These are phyloP conservation scores for Cadophora gregata DNA, from an alignment of 2,329 filamentous ascomycete genomes.

Conservation along the genomic window DNA sequence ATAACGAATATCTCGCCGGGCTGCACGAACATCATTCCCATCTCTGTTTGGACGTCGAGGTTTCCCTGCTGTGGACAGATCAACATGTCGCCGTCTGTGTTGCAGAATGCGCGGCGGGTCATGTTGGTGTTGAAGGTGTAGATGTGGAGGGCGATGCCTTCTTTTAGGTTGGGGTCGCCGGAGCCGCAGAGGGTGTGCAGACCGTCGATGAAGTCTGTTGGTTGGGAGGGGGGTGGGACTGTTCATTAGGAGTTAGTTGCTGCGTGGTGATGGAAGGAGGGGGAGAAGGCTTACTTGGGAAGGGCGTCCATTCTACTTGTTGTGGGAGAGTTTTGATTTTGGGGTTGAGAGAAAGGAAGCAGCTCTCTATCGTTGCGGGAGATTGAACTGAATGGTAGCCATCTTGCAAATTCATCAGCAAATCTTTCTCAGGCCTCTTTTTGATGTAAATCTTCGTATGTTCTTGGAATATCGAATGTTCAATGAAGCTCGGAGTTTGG, in stretches of 20 bases:
- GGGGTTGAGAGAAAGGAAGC: slow-evolving; percentile 57
- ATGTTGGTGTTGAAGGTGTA: slow-evolving; percentile 55
- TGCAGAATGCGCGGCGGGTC: slow-evolving; percentile 53
- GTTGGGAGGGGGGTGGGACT: slow-evolving; percentile 48
- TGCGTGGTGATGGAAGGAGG: slow-evolving; percentile 7
- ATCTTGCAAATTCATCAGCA: slow-evolving; percentile 65
- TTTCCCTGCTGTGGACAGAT: slow-evolving; percentile 66
- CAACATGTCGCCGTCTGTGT: slow-evolving; percentile 68
- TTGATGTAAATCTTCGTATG: no score
- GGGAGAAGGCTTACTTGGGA: slow-evolving; percentile 50
- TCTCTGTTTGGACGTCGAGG: slow-evolving; percentile 65
- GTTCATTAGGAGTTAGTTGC: slow-evolving; percentile 51
- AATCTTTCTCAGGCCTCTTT: neutral
- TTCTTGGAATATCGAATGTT: no score
- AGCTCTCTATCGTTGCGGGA: slow-evolving; percentile 75
- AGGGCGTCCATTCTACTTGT: slow-evolving; percentile 57
- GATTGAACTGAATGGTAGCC: slow-evolving; percentile 46
- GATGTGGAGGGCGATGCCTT: slow-evolving; percentile 56
- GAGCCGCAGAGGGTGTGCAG: slow-evolving; percentile 55
- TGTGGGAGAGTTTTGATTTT: slow-evolving; percentile 52
- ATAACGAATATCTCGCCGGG: slow-evolving; percentile 70
- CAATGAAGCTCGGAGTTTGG: no score
- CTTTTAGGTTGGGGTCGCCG: slow-evolving; percentile 56
- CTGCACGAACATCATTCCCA: slow-evolving; percentile 56
- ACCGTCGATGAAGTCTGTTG: slow-evolving; percentile 54